phyloP scores from a whole-genome alignment of 2,329 filamentous ascomycete genomes.

The Nothophaeocryptopus gaeumannii region DNA sequence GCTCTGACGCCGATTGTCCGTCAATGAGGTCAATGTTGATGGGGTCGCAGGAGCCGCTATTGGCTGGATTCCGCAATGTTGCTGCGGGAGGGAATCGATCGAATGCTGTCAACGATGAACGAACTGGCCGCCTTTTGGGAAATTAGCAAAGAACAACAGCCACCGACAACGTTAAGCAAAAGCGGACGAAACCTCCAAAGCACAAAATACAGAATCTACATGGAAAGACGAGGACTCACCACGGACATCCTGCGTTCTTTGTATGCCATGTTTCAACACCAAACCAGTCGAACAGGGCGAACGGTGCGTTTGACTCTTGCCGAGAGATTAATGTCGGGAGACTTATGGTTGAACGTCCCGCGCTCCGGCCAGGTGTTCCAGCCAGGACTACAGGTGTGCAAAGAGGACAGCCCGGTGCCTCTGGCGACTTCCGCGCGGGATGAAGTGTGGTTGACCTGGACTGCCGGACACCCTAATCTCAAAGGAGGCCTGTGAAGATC shows the following conservation, averaged over 20 bases:
- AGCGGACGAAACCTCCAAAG: constrained; percentile 20
- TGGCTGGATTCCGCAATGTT: too few species aligned
- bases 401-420: constrained; percentile 14
- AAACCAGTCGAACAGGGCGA: constrained; percentile 15
- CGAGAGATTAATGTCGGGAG: constrained; percentile 18
- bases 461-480: constrained; percentile 9
- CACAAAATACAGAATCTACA: constrained; percentile 12
- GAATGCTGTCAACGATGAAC: constrained; percentile 13
- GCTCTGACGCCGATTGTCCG: too few species aligned
- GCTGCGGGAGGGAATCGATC: background rate
- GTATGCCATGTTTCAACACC: constrained; percentile 21
- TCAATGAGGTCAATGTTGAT: too few species aligned
- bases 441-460: constrained; percentile 15
- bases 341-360: constrained; percentile 15
- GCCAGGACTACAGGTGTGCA: constrained; percentile 17
- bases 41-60: background rate
- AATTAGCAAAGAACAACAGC: constrained; percentile 19
- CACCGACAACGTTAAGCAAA: constrained; percentile 18
- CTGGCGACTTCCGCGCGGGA: constrained; percentile 20
- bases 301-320: constrained; percentile 23
- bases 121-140: constrained; percentile 14
- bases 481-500: background rate
- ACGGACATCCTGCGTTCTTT: constrained; percentile 16
- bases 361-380: constrained; percentile 20
- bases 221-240: constrained; percentile 8